These are phyloP conservation scores for Beauveria varroae DNA, from an alignment of 2,329 filamentous ascomycete genomes.

Conservation along the genomic window DNA sequence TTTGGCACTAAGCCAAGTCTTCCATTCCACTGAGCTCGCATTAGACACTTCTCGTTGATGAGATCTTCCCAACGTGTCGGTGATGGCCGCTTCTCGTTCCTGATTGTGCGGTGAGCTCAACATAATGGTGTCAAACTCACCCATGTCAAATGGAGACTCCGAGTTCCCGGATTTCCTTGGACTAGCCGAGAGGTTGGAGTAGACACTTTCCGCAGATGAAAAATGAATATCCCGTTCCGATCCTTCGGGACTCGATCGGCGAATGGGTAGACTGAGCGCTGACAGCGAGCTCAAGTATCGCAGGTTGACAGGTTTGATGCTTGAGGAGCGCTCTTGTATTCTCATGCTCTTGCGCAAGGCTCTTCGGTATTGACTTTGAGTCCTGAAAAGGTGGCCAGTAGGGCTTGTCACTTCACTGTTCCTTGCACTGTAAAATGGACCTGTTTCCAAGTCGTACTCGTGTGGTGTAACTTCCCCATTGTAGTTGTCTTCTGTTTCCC, in stretches of 20 bases:
- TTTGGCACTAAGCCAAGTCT: conserved; percentile 45
- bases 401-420: conserved; percentile 35
- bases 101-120: neutral
- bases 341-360: conserved; percentile 41
- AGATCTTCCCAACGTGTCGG: conserved; percentile 5
- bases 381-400: conserved; percentile 43
- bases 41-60: conserved; percentile 32
- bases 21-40: conserved; percentile 46
- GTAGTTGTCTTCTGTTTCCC: neutral
- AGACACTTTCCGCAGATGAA: conserved; percentile 41
- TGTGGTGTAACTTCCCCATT: neutral
- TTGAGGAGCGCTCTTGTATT: conserved; percentile 13
- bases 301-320: conserved; percentile 20
- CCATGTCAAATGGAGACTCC: neutral
- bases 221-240: conserved; percentile 32
- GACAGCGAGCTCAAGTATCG: conserved; percentile 35
- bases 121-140: neutral
- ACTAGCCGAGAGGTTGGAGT: conserved; percentile 28
- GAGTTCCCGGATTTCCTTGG: conserved; percentile 16
- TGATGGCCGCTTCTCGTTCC: neutral
- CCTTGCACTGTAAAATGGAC: neutral
- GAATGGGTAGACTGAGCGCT: conserved; percentile 30
- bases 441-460: neutral
- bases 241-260: conserved; percentile 30
- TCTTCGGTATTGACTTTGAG: conserved; percentile 48